Base-by-base conservation (phyloP, 768 basidiomycete genomes). In the Asterophora parasitica region DNA sequence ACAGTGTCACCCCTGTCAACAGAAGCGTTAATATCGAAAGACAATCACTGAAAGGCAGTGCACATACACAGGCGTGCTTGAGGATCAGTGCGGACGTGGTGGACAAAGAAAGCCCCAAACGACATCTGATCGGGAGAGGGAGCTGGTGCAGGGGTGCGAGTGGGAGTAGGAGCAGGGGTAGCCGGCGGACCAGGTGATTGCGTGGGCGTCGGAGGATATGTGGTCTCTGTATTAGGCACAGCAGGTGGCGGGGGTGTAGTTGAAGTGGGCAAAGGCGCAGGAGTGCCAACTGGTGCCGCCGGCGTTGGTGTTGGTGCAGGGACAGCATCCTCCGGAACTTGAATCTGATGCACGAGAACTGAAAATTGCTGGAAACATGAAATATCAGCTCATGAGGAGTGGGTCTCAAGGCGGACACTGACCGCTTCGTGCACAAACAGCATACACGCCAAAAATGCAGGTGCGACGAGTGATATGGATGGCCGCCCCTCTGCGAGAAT, bases 341-440 rank as follows among this genome's bases (percentile, higher is more conserved):
- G 92, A 15, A 93, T 81, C 55, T 90, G 85, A 53, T 87, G 80
- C 4, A 93, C 79, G 13, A 91, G 70, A 30, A 85, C 79, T 0
- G 84, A 78, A 58, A 91, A 92, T 84, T 92, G 87, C 92, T 95
- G 48, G 20, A 41, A 7, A 50, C 48, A 44, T 39, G 5, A 39
- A 11, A 23, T 23, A 16, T 10, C 15, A 40, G 1, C 4, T 6
- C 19, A 36, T 16, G 20, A 15, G 7, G 19, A 19, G n/a, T 5
- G 19, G 41, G 23, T 3, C 15, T 23, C 0, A n/a, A n/a, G 1
- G 10, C 17, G 7, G 40, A 41, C 34, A 20, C 32, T 31, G 82
- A 92, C 92, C 32, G 88, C 84, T 71, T 93, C 86, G 51, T 90
- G 82, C 9, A 90, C 72, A 61, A 94, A 85, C 17, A 92, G 65